Conservation (phyloP, 2,329 filamentous ascomycete genomes). For the Microcera coccophila region DNA sequence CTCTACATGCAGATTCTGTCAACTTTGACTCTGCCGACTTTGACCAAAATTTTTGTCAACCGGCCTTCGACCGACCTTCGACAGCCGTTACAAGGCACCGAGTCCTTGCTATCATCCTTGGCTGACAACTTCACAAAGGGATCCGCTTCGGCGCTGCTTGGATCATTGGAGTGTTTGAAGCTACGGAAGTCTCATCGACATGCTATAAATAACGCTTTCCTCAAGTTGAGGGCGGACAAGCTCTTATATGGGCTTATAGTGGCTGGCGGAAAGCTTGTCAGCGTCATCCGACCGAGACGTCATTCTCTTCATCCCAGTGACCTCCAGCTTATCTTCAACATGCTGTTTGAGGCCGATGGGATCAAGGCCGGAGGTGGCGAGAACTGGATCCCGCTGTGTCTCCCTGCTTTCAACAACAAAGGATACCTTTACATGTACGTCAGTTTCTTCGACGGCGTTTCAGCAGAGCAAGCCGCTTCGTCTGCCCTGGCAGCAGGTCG, state of each 20-base stretch:
- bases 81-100: constrained; percentile 85
- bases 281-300: constrained; percentile 87
- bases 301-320: constrained; percentile 95
- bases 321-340: constrained; percentile 95
- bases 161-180: constrained; percentile 88
- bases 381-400: constrained; percentile 94
- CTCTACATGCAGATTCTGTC: constrained; percentile 98
- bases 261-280: constrained; percentile 87
- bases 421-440: constrained; percentile 99
- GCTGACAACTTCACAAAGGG: constrained; percentile 93
- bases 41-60: constrained; percentile 82
- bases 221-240: constrained; percentile 72
- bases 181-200: constrained; percentile 83
- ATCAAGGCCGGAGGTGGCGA: constrained; percentile 88
- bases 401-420: constrained; percentile 94
- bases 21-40: constrained; percentile 81
- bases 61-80: constrained; percentile 92
- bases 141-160: constrained; percentile 82
- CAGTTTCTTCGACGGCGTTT: constrained; percentile 72
- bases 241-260: constrained; percentile 92
- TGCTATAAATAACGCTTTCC: constrained; percentile 79
- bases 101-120: constrained; percentile 82
- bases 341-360: constrained; percentile 93
- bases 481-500: constrained; percentile 59
- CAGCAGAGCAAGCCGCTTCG: constrained; percentile 39